A percentile compares a stretch with the other conserved stretches of the same genome.
phyloP scores from a whole-genome alignment of 345 rosid species.

The Sonneratia caseolaris region DNA sequence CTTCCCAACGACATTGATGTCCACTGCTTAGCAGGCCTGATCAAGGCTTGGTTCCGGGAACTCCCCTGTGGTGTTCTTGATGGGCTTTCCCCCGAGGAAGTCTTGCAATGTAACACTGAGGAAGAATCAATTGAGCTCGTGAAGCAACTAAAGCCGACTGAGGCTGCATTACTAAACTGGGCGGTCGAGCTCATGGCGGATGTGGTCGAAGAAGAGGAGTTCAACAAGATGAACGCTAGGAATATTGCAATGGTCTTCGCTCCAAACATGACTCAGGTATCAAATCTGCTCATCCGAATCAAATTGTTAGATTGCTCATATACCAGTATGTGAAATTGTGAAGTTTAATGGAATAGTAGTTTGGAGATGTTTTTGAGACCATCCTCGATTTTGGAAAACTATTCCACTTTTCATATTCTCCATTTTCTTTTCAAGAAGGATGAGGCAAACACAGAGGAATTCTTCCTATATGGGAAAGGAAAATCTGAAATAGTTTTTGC shows the following conservation, averaged over 20 bases:
- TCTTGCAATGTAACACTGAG: constrained; percentile 74
- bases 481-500: too few species aligned
- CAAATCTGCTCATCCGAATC: background rate
- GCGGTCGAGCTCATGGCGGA: constrained; percentile 93
- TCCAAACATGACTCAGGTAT: constrained; percentile 94
- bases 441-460: too few species aligned
- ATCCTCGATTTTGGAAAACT: too few species aligned
- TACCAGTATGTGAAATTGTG: background rate
- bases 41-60: constrained; percentile 98
- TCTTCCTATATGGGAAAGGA: too few species aligned
- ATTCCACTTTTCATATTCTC: too few species aligned
- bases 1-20: constrained; percentile 83
- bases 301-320: background rate
- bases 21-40: constrained; percentile 92
- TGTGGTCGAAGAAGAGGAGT: constrained; percentile 86
- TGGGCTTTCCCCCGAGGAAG: constrained; percentile 91
- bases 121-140: constrained; percentile 65
- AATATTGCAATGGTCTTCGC: constrained; percentile 95
- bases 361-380: too few species aligned
- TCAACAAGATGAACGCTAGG: constrained; percentile 88
- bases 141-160: constrained; percentile 78
- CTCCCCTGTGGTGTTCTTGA: constrained; percentile 89
- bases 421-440: too few species aligned
- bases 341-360: too few species aligned
- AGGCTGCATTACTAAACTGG: constrained; percentile 81